phyloP scores from a whole-genome alignment of 106 monocot species.

The Alisma plantagoaquatica region DNA sequence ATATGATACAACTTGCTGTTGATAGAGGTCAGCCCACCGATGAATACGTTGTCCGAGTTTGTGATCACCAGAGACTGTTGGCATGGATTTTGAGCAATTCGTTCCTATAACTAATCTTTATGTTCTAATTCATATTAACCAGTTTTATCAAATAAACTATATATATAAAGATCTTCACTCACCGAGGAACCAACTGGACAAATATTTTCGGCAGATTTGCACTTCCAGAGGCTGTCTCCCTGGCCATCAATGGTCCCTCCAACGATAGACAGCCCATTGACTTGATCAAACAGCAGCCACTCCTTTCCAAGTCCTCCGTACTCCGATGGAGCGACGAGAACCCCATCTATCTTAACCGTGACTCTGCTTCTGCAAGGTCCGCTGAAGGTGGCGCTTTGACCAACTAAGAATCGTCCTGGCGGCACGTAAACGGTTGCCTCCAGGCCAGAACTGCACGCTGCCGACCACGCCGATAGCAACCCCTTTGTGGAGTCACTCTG shows the following conservation, averaged over 20 bases:
- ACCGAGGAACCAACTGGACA: slow-evolving; percentile 27
- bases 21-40: slow-evolving; percentile 12
- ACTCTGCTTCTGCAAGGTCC: too few species aligned
- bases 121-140: too few species aligned
- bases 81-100: too few species aligned
- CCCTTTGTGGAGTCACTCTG: too few species aligned
- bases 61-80: too few species aligned
- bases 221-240: slow-evolving; percentile 1
- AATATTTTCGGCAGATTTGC: background rate
- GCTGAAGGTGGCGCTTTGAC: too few species aligned
- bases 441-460: background rate
- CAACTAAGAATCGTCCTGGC: background rate
- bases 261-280: background rate
- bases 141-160: too few species aligned
- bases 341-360: slow-evolving; percentile 4
- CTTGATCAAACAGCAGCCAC: slow-evolving; percentile 4
- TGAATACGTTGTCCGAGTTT: too few species aligned
- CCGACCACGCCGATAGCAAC: slow-evolving; percentile 5
- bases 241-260: slow-evolving; percentile 8
- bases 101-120: too few species aligned
- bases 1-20: slow-evolving; percentile 31
- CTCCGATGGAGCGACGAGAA: background rate
- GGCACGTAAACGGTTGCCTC: slow-evolving; percentile 2
- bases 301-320: background rate
- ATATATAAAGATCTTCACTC: too few species aligned